Base-by-base conservation (phyloP, 2,329 filamentous ascomycete species). In the Blumeria graminis region DNA sequence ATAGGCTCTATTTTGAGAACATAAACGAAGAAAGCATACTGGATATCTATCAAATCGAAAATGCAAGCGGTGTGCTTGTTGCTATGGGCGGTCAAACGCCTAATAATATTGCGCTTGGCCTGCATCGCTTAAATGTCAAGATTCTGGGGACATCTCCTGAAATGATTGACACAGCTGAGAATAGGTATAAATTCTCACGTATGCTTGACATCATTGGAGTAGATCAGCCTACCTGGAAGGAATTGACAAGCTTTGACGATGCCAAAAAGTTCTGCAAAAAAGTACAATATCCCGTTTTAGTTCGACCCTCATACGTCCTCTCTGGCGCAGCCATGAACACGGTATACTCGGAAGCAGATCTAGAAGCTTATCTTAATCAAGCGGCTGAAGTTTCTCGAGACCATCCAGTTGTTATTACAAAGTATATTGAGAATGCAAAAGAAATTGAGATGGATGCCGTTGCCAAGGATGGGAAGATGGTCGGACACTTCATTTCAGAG, bases 371-470 rank as follows among this genome's bases (percentile, higher is more conserved):
- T 69, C 75, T 98, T 48, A 79, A 85, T 61, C 90, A 96, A 71
- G 92, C 92, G 56, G 86, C 79, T 6, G 89, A 94, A 61, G 92
- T 98, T 51, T 96, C 92, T 6, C 81, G 86, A 60, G 90, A 96
- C 60, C 86, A 96, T 68, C 92, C 92, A 0, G 92, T 98, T 10
- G 92, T 98, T 59, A 96, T 98, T 66, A 96, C 90, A 59, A 98
- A 98, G 73, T 98, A 96, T 71, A 96, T 98, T 62, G 92, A 98
- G 74, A 92, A 94, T 62, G 92, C 92, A 61, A 96, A 98, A 75
- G 92, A 98, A 69, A 96, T 98, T 61, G 92, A 98, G 71, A 96
- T 98, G 92, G 92, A 98, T 64, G 92, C 92, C 43, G 92, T 98
- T 48, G 92, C 90, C 56, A 83, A 82, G 64, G 84, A 93, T 63